Percentiles rank a stretch among this genome's conserved stretches.
These are phyloP conservation scores for Sporobolomyces pararoseus DNA, from an alignment of 768 basidiomycete species.

Conservation along the genomic window DNA sequence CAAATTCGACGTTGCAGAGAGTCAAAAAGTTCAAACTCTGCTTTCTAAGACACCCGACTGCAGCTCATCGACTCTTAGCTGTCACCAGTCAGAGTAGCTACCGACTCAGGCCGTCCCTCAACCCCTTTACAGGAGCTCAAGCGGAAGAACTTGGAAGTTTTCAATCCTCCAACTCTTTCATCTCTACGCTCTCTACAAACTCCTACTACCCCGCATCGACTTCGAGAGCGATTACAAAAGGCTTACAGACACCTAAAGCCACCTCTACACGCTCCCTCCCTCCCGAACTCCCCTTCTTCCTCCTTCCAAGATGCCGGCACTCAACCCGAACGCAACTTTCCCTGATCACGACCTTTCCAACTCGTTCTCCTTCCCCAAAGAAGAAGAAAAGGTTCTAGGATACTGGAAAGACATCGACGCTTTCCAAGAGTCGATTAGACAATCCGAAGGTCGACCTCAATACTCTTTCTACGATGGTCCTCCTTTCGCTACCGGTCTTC, in stretches of 20 bases:
- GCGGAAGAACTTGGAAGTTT: too few relatives aligned
- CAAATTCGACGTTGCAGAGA: too few relatives aligned
- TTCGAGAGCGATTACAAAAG: neutral
- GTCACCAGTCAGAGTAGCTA: too few relatives aligned
- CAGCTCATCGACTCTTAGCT: too few relatives aligned
- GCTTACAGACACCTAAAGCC: neutral
- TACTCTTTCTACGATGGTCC: constrained; percentile 81
- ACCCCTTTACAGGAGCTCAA: too few relatives aligned
- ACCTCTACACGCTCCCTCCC: neutral
- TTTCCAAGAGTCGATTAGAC: constrained; percentile 87
- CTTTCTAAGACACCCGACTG: too few relatives aligned
- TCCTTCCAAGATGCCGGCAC: neutral
- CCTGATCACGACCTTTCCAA: constrained; percentile 38
- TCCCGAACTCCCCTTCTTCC: neutral
- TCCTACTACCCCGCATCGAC: constrained; percentile 1
- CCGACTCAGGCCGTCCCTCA: too few relatives aligned
- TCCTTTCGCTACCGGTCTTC: constrained; percentile 92
- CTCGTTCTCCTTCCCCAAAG: constrained; percentile 73
- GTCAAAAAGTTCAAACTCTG: neutral
- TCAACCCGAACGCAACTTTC: constrained; percentile 38
- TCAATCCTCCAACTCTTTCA: too few relatives aligned
- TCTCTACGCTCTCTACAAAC: neutral
- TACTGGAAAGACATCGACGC: constrained; percentile 98
- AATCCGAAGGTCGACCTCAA: constrained; percentile 82
- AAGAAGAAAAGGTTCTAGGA: constrained; percentile 58